These are phyloP conservation scores for Rhodotorula taiwanensis DNA, from an alignment of 768 basidiomycete species.

Conservation along the genomic window DNA sequence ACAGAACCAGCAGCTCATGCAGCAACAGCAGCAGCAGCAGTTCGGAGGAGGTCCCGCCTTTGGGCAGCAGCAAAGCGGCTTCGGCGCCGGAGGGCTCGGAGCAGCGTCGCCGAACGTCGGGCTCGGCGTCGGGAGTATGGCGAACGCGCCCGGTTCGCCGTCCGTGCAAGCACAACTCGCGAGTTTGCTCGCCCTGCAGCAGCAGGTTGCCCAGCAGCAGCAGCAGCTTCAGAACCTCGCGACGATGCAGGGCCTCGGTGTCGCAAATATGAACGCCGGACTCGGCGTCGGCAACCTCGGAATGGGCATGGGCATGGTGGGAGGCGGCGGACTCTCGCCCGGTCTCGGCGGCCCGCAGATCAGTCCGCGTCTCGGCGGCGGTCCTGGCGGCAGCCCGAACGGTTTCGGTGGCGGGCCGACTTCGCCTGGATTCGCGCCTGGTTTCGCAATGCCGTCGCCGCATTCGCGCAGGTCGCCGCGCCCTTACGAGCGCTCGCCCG, in stretches of 20 bases:
- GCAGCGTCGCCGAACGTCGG: neutral
- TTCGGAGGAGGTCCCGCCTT: slow-evolving; percentile 39
- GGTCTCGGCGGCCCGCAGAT: slow-evolving; percentile 1
- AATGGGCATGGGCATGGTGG: slow-evolving; percentile 10
- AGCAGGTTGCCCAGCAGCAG: slow-evolving; percentile 43
- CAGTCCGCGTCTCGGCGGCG: slow-evolving; percentile 19
- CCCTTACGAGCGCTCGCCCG: slow-evolving; percentile 12
- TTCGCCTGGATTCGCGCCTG: neutral
- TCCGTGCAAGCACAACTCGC: slow-evolving; percentile 39
- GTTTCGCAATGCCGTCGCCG: slow-evolving; percentile 26
- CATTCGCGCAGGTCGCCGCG: slow-evolving; percentile 40
- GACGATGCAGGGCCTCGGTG: neutral
- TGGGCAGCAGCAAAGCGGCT: slow-evolving; percentile 21
- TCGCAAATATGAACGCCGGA: slow-evolving; percentile 3
- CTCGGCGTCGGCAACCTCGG: slow-evolving; percentile 14
- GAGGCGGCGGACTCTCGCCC: neutral
- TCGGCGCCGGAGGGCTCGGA: neutral
- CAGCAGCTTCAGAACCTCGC: slow-evolving; percentile 41
- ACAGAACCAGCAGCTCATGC: neutral
- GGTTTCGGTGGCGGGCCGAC: neutral
- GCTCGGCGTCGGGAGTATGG: neutral
- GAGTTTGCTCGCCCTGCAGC: slow-evolving; percentile 42
- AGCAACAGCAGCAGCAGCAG: neutral
- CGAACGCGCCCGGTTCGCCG: slow-evolving; percentile 12
- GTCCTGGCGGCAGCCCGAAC: neutral